A percentile compares a stretch with the other conserved stretches of the same genome.
These are phyloP conservation scores for Aspergillus wentii DNA, from an alignment of 495 filamentous ascomycete genomes.

Conservation along the genomic window DNA sequence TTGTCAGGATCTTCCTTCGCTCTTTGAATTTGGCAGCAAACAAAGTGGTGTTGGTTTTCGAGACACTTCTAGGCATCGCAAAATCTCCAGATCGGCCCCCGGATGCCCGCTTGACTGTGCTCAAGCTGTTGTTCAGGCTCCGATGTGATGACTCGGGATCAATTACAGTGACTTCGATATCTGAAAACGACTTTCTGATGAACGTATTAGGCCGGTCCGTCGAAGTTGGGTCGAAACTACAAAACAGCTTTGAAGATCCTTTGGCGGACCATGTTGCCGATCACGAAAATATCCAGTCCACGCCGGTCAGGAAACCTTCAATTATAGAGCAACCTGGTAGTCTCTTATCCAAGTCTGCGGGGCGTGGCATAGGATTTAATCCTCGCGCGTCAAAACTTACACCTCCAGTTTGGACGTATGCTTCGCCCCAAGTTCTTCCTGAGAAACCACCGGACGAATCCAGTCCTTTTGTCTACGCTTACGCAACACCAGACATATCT, in stretches of 20 bases:
- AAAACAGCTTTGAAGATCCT: slow-evolving; percentile 17
- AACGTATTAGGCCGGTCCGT: slow-evolving; percentile 64
- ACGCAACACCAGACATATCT: slow-evolving; percentile 15
- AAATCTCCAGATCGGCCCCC: slow-evolving; percentile 36
- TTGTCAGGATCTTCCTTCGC: slow-evolving; percentile 42
- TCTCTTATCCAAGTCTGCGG: slow-evolving; percentile 22
- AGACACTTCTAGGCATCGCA: slow-evolving; percentile 34
- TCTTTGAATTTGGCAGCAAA: slow-evolving; percentile 33
- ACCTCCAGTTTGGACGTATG: slow-evolving; percentile 53
- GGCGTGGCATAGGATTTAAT: slow-evolving; percentile 24
- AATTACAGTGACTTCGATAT: slow-evolving; percentile 59
- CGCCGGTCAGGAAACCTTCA: slow-evolving; percentile 14
- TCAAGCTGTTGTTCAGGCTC: slow-evolving; percentile 81
- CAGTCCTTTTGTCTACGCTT: slow-evolving; percentile 41
- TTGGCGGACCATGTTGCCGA: slow-evolving; percentile 16
- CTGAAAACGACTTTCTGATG: slow-evolving; percentile 68
- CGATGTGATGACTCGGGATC: slow-evolving; percentile 72
- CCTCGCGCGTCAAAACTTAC: slow-evolving; percentile 38
- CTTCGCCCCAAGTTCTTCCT: slow-evolving; percentile 45
- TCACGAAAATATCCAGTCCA: slow-evolving; percentile 18
- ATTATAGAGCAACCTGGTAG: slow-evolving; percentile 17
- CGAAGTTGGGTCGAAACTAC: slow-evolving; percentile 27
- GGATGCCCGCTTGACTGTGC: slow-evolving; percentile 70
- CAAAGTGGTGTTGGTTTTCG: slow-evolving; percentile 34
- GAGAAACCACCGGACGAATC: slow-evolving; percentile 44